phyloP scores from a whole-genome alignment of 1,284 basidiomycete species.

The Austroboletus niveus region DNA sequence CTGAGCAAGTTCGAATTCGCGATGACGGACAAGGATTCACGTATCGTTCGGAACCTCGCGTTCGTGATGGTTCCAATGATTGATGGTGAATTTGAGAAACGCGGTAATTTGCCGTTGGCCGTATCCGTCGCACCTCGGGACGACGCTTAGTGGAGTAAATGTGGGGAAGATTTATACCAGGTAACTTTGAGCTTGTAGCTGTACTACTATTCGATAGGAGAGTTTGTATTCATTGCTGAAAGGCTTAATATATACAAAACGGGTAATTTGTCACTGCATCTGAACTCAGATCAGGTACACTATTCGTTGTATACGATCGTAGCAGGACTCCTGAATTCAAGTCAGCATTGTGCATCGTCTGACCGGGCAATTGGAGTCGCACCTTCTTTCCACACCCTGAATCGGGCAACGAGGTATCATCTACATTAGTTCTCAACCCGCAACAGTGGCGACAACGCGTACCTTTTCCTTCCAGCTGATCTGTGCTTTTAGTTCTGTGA shows the following conservation, averaged over 20 bases:
- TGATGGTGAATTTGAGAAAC: slow-evolving; percentile 43
- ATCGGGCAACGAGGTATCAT: background rate
- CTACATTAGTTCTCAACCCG: background rate
- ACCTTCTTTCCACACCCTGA: slow-evolving; percentile 30
- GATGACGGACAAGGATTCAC: slow-evolving; percentile 34
- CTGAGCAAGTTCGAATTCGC: slow-evolving; percentile 48
- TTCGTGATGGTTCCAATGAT: slow-evolving; percentile 46
- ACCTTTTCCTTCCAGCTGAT: slow-evolving; percentile 22
- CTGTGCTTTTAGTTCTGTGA: slow-evolving; percentile 25
- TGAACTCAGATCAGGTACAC: background rate
- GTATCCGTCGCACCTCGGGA: slow-evolving; percentile 39
- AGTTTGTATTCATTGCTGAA: background rate
- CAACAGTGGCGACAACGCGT: background rate
- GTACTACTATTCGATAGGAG: no score
- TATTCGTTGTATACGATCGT: slow-evolving; percentile 36
- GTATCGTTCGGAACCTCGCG: slow-evolving; percentile 35
- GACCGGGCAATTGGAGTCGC: slow-evolving; percentile 2
- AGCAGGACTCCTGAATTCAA: slow-evolving; percentile 34
- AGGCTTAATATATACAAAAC: background rate
- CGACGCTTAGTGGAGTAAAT: background rate
- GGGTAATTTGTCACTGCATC: background rate
- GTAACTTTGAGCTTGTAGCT: no score
- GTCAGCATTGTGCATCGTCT: slow-evolving; percentile 1
- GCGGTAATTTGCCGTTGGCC: slow-evolving; percentile 47
- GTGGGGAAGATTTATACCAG: no score